Base-by-base conservation (phyloP, 73 alveolate genomes). In the Halteria grandinella region DNA sequence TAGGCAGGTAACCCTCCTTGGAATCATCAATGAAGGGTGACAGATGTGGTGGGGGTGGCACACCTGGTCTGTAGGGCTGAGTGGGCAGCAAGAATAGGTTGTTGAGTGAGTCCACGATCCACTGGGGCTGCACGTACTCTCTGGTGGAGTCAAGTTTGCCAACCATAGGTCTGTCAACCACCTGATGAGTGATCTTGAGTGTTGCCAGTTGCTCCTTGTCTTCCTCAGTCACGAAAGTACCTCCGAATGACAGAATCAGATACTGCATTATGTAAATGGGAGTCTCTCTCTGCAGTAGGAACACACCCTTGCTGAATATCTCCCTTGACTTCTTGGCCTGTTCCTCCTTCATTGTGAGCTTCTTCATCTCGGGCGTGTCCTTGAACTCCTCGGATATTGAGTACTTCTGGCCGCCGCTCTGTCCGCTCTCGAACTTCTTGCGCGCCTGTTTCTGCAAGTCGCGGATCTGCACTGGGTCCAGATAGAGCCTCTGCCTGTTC, bases 61-160 rank as follows among this genome's bases (percentile, higher is more conserved):
- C 45, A 36, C 97, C 97, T 18, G 98, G 98, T 54, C 69, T 62
- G 63, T 94, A 94, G 31, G 79, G 86, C 52, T 86, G 73, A 11
- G 85, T 86, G 0, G 97, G 97, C 6, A 94, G 79, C 27, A 85
- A 49, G 33, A 47, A 59, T 75, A 45, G 74, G 49, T 89, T 84
- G 79, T 89, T 89, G 15, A 71, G 6, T 15, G 85, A 71, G 27
- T 71, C 85, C 6, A 69, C 54, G 18, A 94, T 77, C 99, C 99
- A 96, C 75, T 96, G 95, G 27, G 99, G 99, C 75, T 93, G 95
- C 64, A 96, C 91, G 74, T 89, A 92, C 79, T 96, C 99, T 47
- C 97, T 84, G 72, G 92, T 88, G 34, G 58, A 74, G 72, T 93
- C 69, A 60, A 87, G 28, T 55, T 85, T 72, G 48, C 90, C 87